Evolutionary conservation across 2,329 filamentous ascomycete genomes (phyloP), one percentile per base, ranked within the genome.

Genomic region (Botrytis hyacinthi): DNA sequence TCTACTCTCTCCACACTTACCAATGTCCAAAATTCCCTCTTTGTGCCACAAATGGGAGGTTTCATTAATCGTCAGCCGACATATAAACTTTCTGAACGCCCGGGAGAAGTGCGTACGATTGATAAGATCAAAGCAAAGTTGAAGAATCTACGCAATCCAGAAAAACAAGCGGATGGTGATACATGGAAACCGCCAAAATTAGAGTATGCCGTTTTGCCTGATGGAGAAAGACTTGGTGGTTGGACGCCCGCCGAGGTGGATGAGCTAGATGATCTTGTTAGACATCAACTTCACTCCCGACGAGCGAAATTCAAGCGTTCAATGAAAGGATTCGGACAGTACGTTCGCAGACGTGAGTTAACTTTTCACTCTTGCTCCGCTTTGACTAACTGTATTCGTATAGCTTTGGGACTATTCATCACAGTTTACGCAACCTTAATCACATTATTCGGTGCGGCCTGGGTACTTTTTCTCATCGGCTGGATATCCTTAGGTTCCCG

Each of bases 11-110:
- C 93, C 0, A 95, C 93, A 14, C 87, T 97, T 18, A 97, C 93
- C 69, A 97, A 97, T 78, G 91, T 97, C 44, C 93, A 97, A 79
- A 97, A 97, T 80, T 95, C 93, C 0, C 88, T 97, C 18, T 97
- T 97, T 82, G 85, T 96, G 1, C 93, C 93, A 0, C 91, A 94
- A 73, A 84, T 97, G 26, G 93, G 93, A 62, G 84, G 86, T 72
- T 89, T 90, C 78, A 77, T 96, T 73, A 95, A 96, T 78, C 88
- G 93, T 60, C 86, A 91, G 74, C 74, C 76, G n/a, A 62, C 75
- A 32, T 76, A 78, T 51, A 72, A 74, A 73, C 51, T 80, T 70
- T 73, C 77, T 5, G 73, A 76, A 7, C 40, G 66, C 22, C 44
- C 71, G 22, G 57, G 71, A 59, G 76, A 79, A 44, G 73, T 71